Evolutionary conservation across 1,284 basidiomycete genomes (phyloP).

Genomic region (Fomitopsis palustris): DNA sequence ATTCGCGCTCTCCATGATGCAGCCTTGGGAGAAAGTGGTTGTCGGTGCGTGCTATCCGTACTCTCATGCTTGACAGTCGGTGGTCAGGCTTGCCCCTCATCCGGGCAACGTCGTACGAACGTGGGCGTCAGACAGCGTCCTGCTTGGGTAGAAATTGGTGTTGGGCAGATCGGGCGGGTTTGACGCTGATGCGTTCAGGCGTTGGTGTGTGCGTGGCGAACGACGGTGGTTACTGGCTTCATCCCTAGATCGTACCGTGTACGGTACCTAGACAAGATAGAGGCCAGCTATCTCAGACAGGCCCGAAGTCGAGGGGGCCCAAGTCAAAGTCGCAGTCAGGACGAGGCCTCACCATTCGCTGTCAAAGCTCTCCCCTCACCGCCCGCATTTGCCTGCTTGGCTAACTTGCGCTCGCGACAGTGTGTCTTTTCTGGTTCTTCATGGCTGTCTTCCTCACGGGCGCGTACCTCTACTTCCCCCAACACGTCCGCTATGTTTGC

Average conservation of each 20-base stretch:
- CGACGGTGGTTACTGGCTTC: too few relatives aligned
- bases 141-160: too few relatives aligned
- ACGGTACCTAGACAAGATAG: too few relatives aligned
- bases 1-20: slow-evolving; percentile 48
- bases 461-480: slow-evolving; percentile 33
- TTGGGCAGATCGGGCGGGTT: too few relatives aligned
- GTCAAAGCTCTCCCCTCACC: neutral
- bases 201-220: too few relatives aligned
- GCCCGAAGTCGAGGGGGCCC: neutral
- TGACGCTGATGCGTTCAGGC: too few relatives aligned
- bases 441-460: slow-evolving; percentile 30
- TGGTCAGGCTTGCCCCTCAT: too few relatives aligned
- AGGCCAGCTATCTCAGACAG: too few relatives aligned
- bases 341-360: neutral
- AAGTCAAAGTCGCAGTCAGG: neutral
- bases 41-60: slow-evolving; percentile 35
- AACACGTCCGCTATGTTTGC: slow-evolving; percentile 27
- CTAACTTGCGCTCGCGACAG: slow-evolving; percentile 16
- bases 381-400: neutral
- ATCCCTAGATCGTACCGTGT: too few relatives aligned
- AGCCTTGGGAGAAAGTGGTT: slow-evolving; percentile 59
- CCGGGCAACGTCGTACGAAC: neutral
- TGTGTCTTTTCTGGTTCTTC: slow-evolving; percentile 28
- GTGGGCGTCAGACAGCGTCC: neutral
- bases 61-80: too few relatives aligned